phyloP scores from a whole-genome alignment of 371 early-diverging fungal genomes.

The Apophysomyces ossiformis region DNA sequence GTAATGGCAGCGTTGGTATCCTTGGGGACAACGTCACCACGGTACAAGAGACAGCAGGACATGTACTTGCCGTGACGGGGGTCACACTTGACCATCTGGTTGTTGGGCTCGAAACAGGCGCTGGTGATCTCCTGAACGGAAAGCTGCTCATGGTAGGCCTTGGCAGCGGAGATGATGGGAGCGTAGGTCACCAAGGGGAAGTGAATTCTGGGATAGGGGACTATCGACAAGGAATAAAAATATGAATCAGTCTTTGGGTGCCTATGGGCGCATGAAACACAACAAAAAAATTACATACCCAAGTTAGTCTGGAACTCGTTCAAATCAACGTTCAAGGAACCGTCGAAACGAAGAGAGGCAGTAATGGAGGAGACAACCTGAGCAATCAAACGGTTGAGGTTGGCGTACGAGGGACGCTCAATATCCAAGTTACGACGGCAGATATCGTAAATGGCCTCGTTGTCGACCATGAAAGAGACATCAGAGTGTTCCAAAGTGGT shows the following conservation, averaged over 20 bases:
- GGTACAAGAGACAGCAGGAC: constrained; percentile 92
- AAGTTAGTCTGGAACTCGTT: constrained; percentile 97
- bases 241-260: not conserved
- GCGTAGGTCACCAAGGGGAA: constrained; percentile 95
- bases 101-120: constrained; percentile 92
- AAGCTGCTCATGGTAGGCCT: constrained; percentile 90
- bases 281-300: constrained; percentile 42
- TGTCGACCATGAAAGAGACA: constrained; percentile 93
- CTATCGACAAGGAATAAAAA: constrained; percentile 45
- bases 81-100: constrained; percentile 96
- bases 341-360: constrained; percentile 97
- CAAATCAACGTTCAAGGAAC: constrained; percentile 93
- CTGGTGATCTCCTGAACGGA: constrained; percentile 89
- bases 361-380: constrained; percentile 99
- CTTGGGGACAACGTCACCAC: constrained; percentile 86
- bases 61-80: constrained; percentile 95
- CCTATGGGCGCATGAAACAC: not conserved
- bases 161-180: constrained; percentile 88
- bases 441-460: constrained; percentile 98
- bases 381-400: constrained; percentile 97
- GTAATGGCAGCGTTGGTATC: constrained; percentile 91
- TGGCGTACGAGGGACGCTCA: constrained; percentile 94
- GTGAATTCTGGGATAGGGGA: constrained; percentile 95
- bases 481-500: constrained; percentile 98
- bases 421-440: constrained; percentile 97